Base-by-base conservation (phyloP, 2,329 filamentous ascomycete genomes). In the Stylonectria norvegica region DNA sequence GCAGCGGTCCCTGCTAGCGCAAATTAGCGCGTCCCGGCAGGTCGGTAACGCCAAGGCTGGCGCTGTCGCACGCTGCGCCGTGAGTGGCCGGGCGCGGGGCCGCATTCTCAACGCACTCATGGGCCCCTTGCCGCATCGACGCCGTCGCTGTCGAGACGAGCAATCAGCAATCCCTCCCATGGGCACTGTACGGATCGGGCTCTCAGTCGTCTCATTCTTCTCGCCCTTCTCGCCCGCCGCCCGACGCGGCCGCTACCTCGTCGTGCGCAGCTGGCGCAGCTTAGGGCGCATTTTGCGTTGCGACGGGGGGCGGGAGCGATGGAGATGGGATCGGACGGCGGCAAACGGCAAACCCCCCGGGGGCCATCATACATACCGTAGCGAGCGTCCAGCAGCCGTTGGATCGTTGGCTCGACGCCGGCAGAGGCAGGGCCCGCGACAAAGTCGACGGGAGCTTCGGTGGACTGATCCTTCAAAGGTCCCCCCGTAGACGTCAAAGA, bases 11-110 rank as follows among this genome's bases (percentile, higher is more conserved):
- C 32, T 53, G 25, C 58, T 66, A 66, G 64, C 56, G 60, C 48
- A 54, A 52, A 23, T 57, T 66, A 66, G 64, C 56, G 60, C 48
- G 55, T 57, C 59, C 57, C 64, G 64, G 52, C 57, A 63, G 49
- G 49, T 51, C 62, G 64, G 64, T 58, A 63, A 32, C 52, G 55
- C 62, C 56, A 62, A 53, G 38, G 36, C 41, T 49, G 51, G 35
- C 50, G 47, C 47, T 37, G 23, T 53, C 45, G 49, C 42, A 35
- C 43, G 16, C 45, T 45, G 40, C 27, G 25, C 41, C 40, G 40
- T 60, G 50, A 63, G 37, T 62, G 61, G 62, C 39, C 50, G 45
- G 42, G 18, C 17, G 34, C 36, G 44, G 53, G 57, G 42, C 52
- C 50, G 47, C 40, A 52, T 42, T 47, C 30, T 32, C 15, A 32